Base-by-base conservation (phyloP, 108 stramenopile genomes). In the Nitzschia palea region DNA sequence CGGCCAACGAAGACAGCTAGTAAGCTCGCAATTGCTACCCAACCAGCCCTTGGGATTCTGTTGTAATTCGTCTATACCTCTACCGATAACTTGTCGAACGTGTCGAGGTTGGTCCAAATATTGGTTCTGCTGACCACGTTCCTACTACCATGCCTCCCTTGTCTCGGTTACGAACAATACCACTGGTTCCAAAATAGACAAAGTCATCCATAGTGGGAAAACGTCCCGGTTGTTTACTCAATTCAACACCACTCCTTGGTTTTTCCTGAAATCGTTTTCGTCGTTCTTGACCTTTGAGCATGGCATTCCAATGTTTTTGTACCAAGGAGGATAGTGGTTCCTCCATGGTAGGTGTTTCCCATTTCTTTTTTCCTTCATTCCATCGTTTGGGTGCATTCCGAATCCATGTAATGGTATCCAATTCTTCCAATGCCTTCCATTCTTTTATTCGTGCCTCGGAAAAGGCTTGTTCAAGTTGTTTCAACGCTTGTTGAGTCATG, bases 71-170 rank as follows among this genome's bases (percentile, higher is more conserved):
- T n/a, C n/a, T n/a, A n/a, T n/a, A n/a, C n/a, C n/a, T n/a, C n/a
- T n/a, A n/a, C n/a, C n/a, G n/a, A n/a, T n/a, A n/a, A n/a, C n/a
- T n/a, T n/a, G n/a, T n/a, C n/a, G n/a, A n/a, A n/a, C n/a, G n/a
- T n/a, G n/a, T n/a, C n/a, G n/a, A n/a, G n/a, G n/a, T n/a, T 48
- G 15, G 18, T 20, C 17, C 47, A 48, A 18, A 6, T 29, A 67
- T 55, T 6, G 65, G 65, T 25, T 67, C 54, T 3, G 65, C 65
- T 3, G 6, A 55, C 65, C 65, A 67, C 14, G 30, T 67, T 4
- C 65, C 65, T 18, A 26, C 35, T 32, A 67, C 65, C 28, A 42
- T 33, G 20, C 50, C 34, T 26, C 65, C 65, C 26, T 52, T 36
- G 47, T 54, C 45, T 27, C 40, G 36, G 9, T 67, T 67, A 3